A percentile compares a stretch with the other conserved stretches of the same genome.
These are phyloP conservation scores for Trypanosoma platydactyli DNA, from an alignment of 208 protist genomes.

Conservation along the genomic window DNA sequence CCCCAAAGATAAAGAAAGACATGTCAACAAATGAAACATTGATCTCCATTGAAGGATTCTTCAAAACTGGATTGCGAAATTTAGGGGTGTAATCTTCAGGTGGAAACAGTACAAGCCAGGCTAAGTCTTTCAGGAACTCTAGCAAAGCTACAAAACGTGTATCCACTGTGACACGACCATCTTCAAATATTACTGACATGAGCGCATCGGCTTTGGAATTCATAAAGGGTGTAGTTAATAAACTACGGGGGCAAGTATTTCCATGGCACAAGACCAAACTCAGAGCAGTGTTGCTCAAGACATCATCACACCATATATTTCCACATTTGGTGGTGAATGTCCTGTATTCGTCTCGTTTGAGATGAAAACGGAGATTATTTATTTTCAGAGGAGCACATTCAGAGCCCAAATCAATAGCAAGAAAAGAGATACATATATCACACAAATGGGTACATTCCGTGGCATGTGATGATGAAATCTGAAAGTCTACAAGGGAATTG, in stretches of 20 bases:
- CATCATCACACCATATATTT: slow-evolving; percentile 4
- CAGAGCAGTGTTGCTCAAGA: slow-evolving; percentile 9
- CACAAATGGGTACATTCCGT: not conserved
- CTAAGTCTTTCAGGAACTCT: slow-evolving; percentile 20
- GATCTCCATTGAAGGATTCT: slow-evolving; percentile 4
- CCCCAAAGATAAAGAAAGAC: slow-evolving; percentile 22
- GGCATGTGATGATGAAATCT: not conserved
- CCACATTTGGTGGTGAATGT: slow-evolving; percentile 1
- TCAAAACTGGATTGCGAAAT: slow-evolving; percentile 12
- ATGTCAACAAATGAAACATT: slow-evolving; percentile 13
- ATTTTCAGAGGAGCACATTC: slow-evolving; percentile 5
- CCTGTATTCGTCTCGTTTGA: not conserved
- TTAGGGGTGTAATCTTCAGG: slow-evolving; percentile 1
- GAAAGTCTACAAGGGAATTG: not conserved
- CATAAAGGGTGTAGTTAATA: not conserved
- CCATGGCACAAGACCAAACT: not conserved
- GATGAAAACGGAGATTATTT: slow-evolving; percentile 3
- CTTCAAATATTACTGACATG: slow-evolving; percentile 8
- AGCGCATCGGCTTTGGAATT: slow-evolving; percentile 3
- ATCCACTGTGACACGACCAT: slow-evolving; percentile 4
- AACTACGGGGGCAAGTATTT: not conserved
- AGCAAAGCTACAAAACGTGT: slow-evolving; percentile 9
- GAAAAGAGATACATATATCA: slow-evolving; percentile 7
- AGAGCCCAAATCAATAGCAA: slow-evolving; percentile 11
- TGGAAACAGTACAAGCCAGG: slow-evolving; percentile 9